These are phyloP conservation scores for Penicillium ochrochloron DNA, from an alignment of 495 filamentous ascomycete genomes.

Conservation along the genomic window DNA sequence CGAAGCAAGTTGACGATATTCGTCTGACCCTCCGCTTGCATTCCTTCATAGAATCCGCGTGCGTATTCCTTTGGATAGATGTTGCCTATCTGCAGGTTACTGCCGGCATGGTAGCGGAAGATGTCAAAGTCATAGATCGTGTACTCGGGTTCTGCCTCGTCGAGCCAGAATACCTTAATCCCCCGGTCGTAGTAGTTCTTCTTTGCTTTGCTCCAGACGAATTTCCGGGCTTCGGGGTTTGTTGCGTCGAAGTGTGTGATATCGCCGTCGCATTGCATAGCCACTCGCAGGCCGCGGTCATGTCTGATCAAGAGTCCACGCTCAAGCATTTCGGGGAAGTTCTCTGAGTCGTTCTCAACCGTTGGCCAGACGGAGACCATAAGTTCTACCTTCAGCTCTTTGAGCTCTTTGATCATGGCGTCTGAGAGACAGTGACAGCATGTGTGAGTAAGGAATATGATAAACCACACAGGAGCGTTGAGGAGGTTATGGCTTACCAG, in stretches of 20 bases:
- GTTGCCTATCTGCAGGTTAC: slow-evolving; percentile 58
- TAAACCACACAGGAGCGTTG: not conserved
- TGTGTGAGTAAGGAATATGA: not conserved
- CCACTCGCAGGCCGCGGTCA: slow-evolving; percentile 56
- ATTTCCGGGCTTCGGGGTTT: slow-evolving; percentile 54
- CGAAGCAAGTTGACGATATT: slow-evolving; percentile 62
- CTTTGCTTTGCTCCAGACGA: slow-evolving; percentile 58
- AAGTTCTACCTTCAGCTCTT: slow-evolving; percentile 55
- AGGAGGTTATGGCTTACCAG: slow-evolving; percentile 33
- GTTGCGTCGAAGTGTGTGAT: slow-evolving; percentile 61
- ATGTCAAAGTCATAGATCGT: slow-evolving; percentile 62
- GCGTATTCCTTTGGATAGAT: slow-evolving; percentile 60
- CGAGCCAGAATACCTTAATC: slow-evolving; percentile 64
- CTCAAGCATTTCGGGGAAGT: slow-evolving; percentile 60
- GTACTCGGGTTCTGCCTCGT: slow-evolving; percentile 65
- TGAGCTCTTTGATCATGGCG: slow-evolving; percentile 60
- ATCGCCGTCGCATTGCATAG: slow-evolving; percentile 58
- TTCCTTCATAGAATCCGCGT: slow-evolving; percentile 60
- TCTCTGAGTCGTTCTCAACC: slow-evolving; percentile 55
- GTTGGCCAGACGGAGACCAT: slow-evolving; percentile 68
- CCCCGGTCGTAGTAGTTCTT: slow-evolving; percentile 61
- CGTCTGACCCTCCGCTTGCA: slow-evolving; percentile 47
- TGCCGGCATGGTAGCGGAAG: slow-evolving; percentile 59
- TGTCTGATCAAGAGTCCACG: slow-evolving; percentile 56
- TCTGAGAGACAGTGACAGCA: slow-evolving; percentile 22